A percentile compares a stretch with the other conserved stretches of the same genome.
Conservation (phyloP, 345 rosid genomes). For the Trapa incisa region DNA sequence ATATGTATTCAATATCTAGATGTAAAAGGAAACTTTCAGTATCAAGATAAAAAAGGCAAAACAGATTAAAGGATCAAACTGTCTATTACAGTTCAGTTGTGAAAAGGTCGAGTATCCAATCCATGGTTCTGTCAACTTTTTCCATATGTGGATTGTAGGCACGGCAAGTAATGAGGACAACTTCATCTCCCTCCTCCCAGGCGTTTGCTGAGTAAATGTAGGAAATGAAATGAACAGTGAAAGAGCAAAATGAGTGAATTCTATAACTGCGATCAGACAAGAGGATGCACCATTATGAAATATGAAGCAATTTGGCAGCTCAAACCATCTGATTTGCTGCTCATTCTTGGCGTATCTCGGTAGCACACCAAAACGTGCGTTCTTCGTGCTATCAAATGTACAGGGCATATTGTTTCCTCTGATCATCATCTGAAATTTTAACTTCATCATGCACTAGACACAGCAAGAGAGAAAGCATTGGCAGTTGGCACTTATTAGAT, state of each 20-base stretch:
- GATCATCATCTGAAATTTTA: conserved; percentile 67
- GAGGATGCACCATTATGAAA: conserved; percentile 64
- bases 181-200: conserved; percentile 95
- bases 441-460: background rate
- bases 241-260: background rate
- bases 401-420: conserved; percentile 57
- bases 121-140: conserved; percentile 52
- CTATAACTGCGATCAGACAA: background rate
- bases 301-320: conserved; percentile 94
- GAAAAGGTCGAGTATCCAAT: conserved; percentile 52
- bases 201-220: conserved; percentile 5
- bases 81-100: conserved; percentile 52
- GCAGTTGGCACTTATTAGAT: too few species aligned
- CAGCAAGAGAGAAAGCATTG: too few species aligned
- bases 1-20: background rate
- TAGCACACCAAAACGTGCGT: conserved; percentile 84
- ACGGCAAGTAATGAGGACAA: conserved; percentile 76
- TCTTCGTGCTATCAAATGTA: conserved; percentile 66
- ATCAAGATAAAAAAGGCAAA: too few species aligned
- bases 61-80: too few species aligned
- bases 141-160: conserved; percentile 63
- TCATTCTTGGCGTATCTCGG: conserved; percentile 78
- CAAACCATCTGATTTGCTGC: conserved; percentile 76
- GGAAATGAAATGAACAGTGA: background rate
- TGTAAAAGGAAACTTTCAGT: too few species aligned